A percentile compares a stretch with the other conserved stretches of the same genome.
Evolutionary conservation across 1,284 basidiomycete genomes (phyloP).

Genomic region (Cystobasidium sp.): DNA sequence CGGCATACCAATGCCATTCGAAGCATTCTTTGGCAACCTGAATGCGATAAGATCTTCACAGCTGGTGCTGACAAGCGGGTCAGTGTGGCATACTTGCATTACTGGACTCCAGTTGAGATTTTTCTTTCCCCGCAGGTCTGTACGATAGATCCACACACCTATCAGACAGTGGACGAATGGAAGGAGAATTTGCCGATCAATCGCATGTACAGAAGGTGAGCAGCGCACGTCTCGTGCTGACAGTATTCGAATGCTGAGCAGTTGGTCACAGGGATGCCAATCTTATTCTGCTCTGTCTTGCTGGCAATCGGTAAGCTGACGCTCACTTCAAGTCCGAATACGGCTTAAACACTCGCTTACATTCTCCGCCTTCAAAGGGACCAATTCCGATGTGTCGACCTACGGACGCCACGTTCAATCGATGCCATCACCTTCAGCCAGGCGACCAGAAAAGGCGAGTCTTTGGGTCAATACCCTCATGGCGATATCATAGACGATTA

Average conservation of each 20-base stretch:
- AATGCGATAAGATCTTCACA: constrained; percentile 6
- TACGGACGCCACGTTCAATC: background rate
- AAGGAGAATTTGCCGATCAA: background rate
- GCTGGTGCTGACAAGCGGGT: constrained; percentile 23
- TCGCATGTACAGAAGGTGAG: constrained; percentile 8
- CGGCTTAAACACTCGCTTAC: background rate
- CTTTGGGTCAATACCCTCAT: constrained; percentile 26
- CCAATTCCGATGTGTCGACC: constrained; percentile 34
- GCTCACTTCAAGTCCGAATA: background rate
- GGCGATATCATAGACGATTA: constrained; percentile 21
- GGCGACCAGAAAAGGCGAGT: constrained; percentile 3
- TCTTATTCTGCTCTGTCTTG: constrained; percentile 18
- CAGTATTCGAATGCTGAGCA: background rate
- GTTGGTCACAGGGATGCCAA: constrained; percentile 12
- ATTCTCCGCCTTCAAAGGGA: constrained; percentile 4
- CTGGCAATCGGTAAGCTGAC: constrained; percentile 11
- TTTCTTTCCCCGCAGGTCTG: background rate
- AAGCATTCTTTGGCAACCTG: constrained; percentile 8
- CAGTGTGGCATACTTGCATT: background rate
- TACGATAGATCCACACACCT: background rate
- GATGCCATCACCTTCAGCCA: constrained; percentile 6
- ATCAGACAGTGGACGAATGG: background rate
- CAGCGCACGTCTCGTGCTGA: background rate
- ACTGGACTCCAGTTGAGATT: background rate
- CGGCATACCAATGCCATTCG: constrained; percentile 10